These are phyloP conservation scores for Mucor velutinosus DNA, from an alignment of 371 early-diverging fungal genomes.

Conservation along the genomic window DNA sequence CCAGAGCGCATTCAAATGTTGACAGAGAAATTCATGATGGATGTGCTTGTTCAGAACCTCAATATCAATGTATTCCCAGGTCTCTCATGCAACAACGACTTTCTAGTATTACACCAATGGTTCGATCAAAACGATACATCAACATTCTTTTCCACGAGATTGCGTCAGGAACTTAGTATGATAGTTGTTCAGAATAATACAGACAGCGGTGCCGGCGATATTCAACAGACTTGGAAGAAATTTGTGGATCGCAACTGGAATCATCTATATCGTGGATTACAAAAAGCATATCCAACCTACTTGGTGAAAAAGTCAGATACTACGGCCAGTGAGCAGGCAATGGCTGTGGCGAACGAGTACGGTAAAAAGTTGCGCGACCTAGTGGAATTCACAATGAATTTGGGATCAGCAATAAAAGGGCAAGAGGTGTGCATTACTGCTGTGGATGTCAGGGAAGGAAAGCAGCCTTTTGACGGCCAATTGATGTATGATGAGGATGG, in stretches of 20 bases:
- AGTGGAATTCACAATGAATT: slow-evolving; percentile 35
- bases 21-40: slow-evolving; percentile 58
- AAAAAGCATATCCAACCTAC: slow-evolving; percentile 42
- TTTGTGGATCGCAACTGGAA: slow-evolving; percentile 32
- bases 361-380: slow-evolving; percentile 32
- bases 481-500: slow-evolving; percentile 50
- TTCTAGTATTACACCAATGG: slow-evolving; percentile 19
- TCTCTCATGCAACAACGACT: slow-evolving; percentile 24
- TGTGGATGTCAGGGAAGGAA: slow-evolving; percentile 36
- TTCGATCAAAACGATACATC: slow-evolving; percentile 25
- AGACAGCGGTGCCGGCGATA: not conserved
- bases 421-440: slow-evolving; percentile 48
- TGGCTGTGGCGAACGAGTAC: slow-evolving; percentile 22
- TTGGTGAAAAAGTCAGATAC: slow-evolving; percentile 12
- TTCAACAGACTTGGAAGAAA: slow-evolving; percentile 16
- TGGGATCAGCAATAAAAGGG: slow-evolving; percentile 51
- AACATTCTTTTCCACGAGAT: slow-evolving; percentile 25
- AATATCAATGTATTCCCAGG: slow-evolving; percentile 37
- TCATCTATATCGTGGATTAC: slow-evolving; percentile 40
- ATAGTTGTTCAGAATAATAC: slow-evolving; percentile 20
- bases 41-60: slow-evolving; percentile 47
- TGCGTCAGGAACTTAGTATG: slow-evolving; percentile 42
- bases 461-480: slow-evolving; percentile 33
- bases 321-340: slow-evolving; percentile 22
- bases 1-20: slow-evolving; percentile 30